phyloP scores from a whole-genome alignment of 768 basidiomycete species.

The Peribolospora kevripleyi region DNA sequence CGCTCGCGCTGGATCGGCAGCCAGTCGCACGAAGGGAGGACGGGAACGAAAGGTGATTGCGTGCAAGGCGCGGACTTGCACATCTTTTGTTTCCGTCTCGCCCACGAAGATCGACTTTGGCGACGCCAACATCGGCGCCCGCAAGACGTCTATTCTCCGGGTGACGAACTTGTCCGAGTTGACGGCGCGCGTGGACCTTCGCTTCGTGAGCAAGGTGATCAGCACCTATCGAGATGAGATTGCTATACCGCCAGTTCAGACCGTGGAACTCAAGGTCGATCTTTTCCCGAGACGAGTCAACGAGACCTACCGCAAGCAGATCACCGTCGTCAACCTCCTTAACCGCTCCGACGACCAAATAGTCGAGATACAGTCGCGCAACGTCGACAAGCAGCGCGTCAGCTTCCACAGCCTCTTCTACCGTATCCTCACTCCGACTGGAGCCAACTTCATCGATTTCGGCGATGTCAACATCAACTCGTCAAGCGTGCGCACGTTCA shows the following conservation, averaged over 20 bases:
- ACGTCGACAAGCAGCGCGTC: slow-evolving; percentile 17
- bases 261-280: slow-evolving; percentile 16
- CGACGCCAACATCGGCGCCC: slow-evolving; percentile 16
- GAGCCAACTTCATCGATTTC: slow-evolving; percentile 18
- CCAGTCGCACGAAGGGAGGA: background rate
- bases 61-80: slow-evolving; percentile 14
- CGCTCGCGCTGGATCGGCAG: background rate
- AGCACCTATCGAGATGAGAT: slow-evolving; percentile 16
- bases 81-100: slow-evolving; percentile 13
- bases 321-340: slow-evolving; percentile 17
- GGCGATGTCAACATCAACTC: slow-evolving; percentile 17
- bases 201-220: slow-evolving; percentile 18
- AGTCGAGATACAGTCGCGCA: slow-evolving; percentile 14
- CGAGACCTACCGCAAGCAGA: slow-evolving; percentile 17
- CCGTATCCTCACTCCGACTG: slow-evolving; percentile 17
- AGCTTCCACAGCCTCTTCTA: slow-evolving; percentile 19
- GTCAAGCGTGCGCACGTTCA: slow-evolving; percentile 12
- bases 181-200: slow-evolving; percentile 16
- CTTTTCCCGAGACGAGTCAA: slow-evolving; percentile 20
- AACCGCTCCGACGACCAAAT: slow-evolving; percentile 16
- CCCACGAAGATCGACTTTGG: slow-evolving; percentile 16
- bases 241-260: slow-evolving; percentile 14
- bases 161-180: slow-evolving; percentile 15
- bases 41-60: slow-evolving; percentile 11
- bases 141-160: slow-evolving; percentile 9